A percentile compares a stretch with the other conserved stretches of the same genome.
Conservation (phyloP, 805 yeast species). For the Cyberlindnera americana region DNA sequence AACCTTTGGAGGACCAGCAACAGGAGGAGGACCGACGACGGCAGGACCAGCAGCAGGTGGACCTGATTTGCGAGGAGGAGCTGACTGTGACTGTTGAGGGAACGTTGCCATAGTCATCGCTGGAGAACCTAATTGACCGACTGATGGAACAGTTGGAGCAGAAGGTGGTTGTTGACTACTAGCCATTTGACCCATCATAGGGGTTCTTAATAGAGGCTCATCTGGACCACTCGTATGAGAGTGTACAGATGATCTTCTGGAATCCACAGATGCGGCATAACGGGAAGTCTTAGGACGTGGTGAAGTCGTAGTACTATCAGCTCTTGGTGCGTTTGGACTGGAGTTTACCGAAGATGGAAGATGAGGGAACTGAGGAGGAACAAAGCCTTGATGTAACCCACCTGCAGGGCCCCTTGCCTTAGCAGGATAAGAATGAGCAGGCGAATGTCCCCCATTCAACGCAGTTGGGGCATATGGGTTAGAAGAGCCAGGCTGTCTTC, state of each 20-base stretch:
- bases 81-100: neutral
- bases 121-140: neutral
- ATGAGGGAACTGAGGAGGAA: conserved; percentile 9
- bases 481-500: conserved; percentile 5
- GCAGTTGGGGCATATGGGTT: conserved; percentile 8
- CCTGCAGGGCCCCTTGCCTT: conserved; percentile 1
- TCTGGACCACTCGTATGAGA: conserved; percentile 17
- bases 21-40: conserved; percentile 1
- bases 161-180: neutral
- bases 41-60: neutral
- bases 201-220: conserved; percentile 4
- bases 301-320: conserved; percentile 8
- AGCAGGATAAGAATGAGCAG: conserved; percentile 3
- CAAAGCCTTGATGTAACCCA: conserved; percentile 2
- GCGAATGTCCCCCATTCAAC: neutral
- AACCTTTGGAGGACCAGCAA: conserved; percentile 1
- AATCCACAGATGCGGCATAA: conserved; percentile 14
- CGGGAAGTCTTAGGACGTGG: conserved; percentile 18
- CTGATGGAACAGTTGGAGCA: neutral
- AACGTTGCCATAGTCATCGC: neutral
- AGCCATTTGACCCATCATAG: neutral
- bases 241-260: conserved; percentile 24
- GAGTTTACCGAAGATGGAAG: neutral
- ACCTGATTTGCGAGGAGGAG: neutral
- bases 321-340: conserved; percentile 10